Base-by-base conservation (phyloP, 805 yeast genomes). In the Tetrapisispora pingtungensis region DNA sequence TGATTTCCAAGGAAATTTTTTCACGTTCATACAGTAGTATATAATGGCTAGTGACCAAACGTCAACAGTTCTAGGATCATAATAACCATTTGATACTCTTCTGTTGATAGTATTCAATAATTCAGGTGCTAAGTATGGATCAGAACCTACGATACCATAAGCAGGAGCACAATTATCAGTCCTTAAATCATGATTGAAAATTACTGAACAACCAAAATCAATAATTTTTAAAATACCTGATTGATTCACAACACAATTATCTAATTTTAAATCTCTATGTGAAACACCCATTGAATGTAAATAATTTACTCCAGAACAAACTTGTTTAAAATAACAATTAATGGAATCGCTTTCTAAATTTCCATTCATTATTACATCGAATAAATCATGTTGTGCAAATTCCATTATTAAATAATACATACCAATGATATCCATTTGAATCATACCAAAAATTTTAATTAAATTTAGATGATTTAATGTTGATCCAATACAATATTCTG, bases 61-160 rank as follows among this genome's bases (percentile, higher is more conserved):
- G 61, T 90, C 98, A 2, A 81, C 86, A 6, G 82, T 80, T 42
- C 93, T 75, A 17, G 97, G 93, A 61, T 90, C 96, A 62, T 90
- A 90, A 30, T 44, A 38, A 14, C 42, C 38, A 3, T 45, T 36
- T 17, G 45, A 42, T 13, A 18, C 15, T 13, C 27, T 20, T 13
- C 33, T 17, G 12, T 30, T 24, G 2, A 18, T 17, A 10, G 36
- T 33, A 18, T 66, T 58, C 45, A 90, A 72, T 36, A 90, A 89
- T 62, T 90, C 98, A 0, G 97, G 97, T 0, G 97, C 93, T 49
- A 90, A 67, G 58, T 90, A 90, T 2, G 98, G 97, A 63, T 90
- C 98, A 1, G 95, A 84, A 14, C 98, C 98, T 12, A 90, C 95
- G 19, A 90, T 75, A 14, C 97, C 97, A 35, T 75, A 72, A 0